Evolutionary conservation across 306 rosid species (phyloP).

Genomic region (Citrullus colocynthis): DNA sequence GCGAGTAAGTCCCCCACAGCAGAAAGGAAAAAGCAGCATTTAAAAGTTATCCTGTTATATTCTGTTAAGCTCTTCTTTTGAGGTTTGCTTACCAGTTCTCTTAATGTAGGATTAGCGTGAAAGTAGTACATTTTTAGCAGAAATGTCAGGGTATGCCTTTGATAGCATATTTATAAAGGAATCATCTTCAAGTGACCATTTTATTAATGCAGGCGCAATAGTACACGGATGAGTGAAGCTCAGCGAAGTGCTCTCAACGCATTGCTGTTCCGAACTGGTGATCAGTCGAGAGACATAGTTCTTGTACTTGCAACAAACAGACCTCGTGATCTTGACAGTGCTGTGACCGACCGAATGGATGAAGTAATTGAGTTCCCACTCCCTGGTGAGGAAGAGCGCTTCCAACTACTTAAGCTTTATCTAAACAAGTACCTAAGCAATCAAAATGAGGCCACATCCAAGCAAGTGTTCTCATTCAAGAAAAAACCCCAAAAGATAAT

Average conservation of each 20-base stretch:
- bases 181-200: not conserved
- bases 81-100: not conserved
- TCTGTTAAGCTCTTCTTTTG: not conserved
- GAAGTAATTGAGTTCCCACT: conserved; percentile 96
- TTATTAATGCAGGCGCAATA: conserved; percentile 74
- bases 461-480: conserved; percentile 24
- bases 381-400: conserved; percentile 86
- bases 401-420: conserved; percentile 70
- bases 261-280: conserved; percentile 93
- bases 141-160: not conserved
- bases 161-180: not conserved
- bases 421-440: conserved; percentile 50
- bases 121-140: not conserved
- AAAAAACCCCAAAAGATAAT: conserved; percentile 50
- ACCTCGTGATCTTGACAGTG: conserved; percentile 91
- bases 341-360: conserved; percentile 86
- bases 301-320: conserved; percentile 97
- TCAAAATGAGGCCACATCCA: conserved; percentile 32
- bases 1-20: conserved; percentile 56
- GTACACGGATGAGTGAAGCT: conserved; percentile 91
- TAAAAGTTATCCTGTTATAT: not conserved
- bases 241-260: conserved; percentile 98
- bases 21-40: not conserved
- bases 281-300: conserved; percentile 91
- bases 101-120: not conserved